Evolutionary conservation across 1,139 yeast species (phyloP).

Genomic region (Hansenula sp.): DNA sequence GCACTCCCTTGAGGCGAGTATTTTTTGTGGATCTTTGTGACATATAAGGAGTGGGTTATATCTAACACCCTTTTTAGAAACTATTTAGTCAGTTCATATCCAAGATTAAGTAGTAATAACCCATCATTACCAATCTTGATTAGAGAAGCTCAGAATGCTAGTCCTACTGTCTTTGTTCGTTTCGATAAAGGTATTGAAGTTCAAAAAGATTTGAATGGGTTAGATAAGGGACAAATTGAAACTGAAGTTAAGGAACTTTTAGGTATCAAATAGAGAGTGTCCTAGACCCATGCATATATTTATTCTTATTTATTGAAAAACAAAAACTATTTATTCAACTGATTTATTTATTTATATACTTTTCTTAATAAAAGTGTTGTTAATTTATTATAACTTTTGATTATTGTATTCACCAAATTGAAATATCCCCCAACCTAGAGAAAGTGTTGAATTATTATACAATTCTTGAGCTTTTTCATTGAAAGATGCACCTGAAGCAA

Average conservation of each 20-base stretch:
- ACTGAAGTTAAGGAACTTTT: conserved; percentile 13
- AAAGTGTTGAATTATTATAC: conserved; percentile 38
- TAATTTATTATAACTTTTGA: not conserved
- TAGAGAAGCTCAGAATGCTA: conserved; percentile 17
- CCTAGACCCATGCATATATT: not conserved
- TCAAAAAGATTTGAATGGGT: conserved; percentile 16
- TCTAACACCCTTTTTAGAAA: conserved; percentile 13
- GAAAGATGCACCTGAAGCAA: conserved; percentile 57
- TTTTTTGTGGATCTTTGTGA: not conserved
- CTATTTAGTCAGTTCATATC: conserved; percentile 15
- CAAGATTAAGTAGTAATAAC: conserved; percentile 13
- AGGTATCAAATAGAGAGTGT: conserved; percentile 5
- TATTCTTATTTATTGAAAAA: conserved; percentile 2
- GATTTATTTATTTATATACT: not conserved
- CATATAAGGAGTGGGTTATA: too few relatives aligned
- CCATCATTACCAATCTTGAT: conserved; percentile 19
- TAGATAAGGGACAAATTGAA: conserved; percentile 16
- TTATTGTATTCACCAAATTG: conserved; percentile 30
- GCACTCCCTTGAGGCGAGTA: conserved; percentile 17
- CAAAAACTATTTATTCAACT: conserved; percentile 1
- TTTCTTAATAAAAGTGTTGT: too few relatives aligned
- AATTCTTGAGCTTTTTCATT: conserved; percentile 37
- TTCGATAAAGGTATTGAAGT: conserved; percentile 19
- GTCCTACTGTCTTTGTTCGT: conserved; percentile 19
- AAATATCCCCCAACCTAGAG: conserved; percentile 69